A percentile compares a stretch with the other conserved stretches of the same genome.
Conservation (phyloP, 805 yeast species). For the Pichia pseudocactophila region DNA sequence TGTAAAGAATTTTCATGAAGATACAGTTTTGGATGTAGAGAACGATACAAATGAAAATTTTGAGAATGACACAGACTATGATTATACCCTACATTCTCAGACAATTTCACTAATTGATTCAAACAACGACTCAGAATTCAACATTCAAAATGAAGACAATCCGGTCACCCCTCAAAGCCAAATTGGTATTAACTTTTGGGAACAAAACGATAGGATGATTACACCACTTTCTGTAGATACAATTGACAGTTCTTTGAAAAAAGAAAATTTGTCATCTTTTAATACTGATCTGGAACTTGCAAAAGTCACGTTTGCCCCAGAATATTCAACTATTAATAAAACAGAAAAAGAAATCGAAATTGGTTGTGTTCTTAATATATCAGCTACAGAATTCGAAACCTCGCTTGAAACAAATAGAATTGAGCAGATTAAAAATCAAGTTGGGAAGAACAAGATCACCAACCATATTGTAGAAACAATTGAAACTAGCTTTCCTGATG, state of each 20-base stretch:
- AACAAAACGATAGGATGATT: slow-evolving; percentile 3
- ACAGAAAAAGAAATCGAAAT: slow-evolving; percentile 1
- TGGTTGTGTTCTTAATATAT: slow-evolving; percentile 19
- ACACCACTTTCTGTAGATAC: neutral
- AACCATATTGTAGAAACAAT: slow-evolving; percentile 16
- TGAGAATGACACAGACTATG: neutral
- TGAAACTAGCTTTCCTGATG: slow-evolving; percentile 8
- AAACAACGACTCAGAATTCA: neutral
- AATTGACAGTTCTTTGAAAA: neutral
- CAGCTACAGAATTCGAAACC: slow-evolving; percentile 21
- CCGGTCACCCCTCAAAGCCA: slow-evolving; percentile 22
- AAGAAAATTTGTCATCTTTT: neutral
- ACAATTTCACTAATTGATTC: neutral
- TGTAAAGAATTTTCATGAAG: too few species aligned
- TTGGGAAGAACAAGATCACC: slow-evolving; percentile 18
- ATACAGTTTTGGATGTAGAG: too few species aligned
- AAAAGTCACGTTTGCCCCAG: slow-evolving; percentile 21
- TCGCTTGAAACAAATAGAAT: slow-evolving; percentile 15
- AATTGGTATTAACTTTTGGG: slow-evolving; percentile 17
- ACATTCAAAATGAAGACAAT: neutral
- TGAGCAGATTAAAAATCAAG: slow-evolving; percentile 12
- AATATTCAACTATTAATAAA: slow-evolving; percentile 17
- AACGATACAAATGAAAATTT: too few species aligned
- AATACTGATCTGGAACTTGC: slow-evolving; percentile 11
- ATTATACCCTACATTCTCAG: too few species aligned